Base-by-base conservation (phyloP, 108 stramenopile genomes). In the Pelagomonas calceolata region DNA sequence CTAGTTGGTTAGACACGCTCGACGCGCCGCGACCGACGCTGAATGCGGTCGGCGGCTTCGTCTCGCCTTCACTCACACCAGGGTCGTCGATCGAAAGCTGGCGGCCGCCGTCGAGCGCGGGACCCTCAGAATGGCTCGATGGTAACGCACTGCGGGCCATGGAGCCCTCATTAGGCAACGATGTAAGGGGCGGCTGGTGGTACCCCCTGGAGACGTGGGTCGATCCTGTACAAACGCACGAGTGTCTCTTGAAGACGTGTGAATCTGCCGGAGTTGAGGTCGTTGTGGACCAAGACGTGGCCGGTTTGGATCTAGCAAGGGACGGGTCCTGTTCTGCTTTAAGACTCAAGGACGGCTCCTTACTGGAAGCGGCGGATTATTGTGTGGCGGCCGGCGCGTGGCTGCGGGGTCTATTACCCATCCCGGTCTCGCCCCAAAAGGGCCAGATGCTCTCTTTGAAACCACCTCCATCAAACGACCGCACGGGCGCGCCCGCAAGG, bases 101-200 rank as follows among this genome's bases (percentile, higher is more conserved):
- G 92, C 77, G 78, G 0, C 94, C 94, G 32, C 89, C 89, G 21
- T 71, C 79, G 18, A 73, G 79, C 21, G 82, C 77, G 31, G 87
- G 87, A 0, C 71, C 68, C 39, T 90, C 92, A 17, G 68, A 73
- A 12, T 94, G 94, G 92, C 72, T 95, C 66, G 92, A 91, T 67
- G 86, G 79, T 4, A 76, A 77, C 10, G 92, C 93, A 76, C 88
- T 91, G 0, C 78, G 85, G 34, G 90, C 89, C 63, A 73, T 94
- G 73, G 94, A 95, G 81, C 94, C 94, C 1, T 72, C 77, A 67
- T 51, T 95, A 7, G 80, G 86, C 45, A 78, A 78, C 10, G 73
- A 91, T 21, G 89, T 92, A 0, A 73, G 89, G 33, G 94, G 94
- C n/a, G 94, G 92, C 29, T 95, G 92, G 92, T 95, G 92, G 92